Evolutionary conservation across 129 eudicot species (phyloP).

Genomic region (Solidago caesia): DNA sequence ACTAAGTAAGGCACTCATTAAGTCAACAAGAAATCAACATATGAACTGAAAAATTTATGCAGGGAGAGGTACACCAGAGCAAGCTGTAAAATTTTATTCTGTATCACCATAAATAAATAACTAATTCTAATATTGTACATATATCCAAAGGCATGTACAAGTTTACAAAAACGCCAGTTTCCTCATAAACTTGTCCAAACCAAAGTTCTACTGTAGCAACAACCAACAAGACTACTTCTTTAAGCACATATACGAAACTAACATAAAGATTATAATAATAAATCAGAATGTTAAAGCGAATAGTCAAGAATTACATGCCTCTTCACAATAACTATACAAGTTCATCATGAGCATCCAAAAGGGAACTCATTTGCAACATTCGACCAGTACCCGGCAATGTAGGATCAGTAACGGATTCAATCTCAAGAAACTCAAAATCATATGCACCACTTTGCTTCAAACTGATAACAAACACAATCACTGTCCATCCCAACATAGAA

Average conservation of each 20-base stretch:
- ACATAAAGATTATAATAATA: not conserved
- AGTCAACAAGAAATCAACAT: not conserved
- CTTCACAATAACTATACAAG: slow-evolving; percentile 51
- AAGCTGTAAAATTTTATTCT: slow-evolving; percentile 5
- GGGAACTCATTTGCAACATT: slow-evolving; percentile 65
- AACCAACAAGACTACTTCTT: slow-evolving; percentile 24
- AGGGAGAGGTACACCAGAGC: not conserved
- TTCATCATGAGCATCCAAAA: slow-evolving; percentile 54
- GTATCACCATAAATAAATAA: slow-evolving; percentile 11
- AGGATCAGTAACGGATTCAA: slow-evolving; percentile 79
- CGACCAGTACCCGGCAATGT: slow-evolving; percentile 80
- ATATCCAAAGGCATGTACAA: slow-evolving; percentile 12
- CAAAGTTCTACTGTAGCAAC: slow-evolving; percentile 15
- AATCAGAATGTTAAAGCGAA: slow-evolving; percentile 17
- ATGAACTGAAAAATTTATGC: not conserved
- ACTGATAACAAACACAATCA: slow-evolving; percentile 62
- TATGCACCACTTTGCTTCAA: slow-evolving; percentile 82
- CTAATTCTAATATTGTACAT: slow-evolving; percentile 13
- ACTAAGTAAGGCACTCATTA: slow-evolving; percentile 20
- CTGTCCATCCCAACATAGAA: slow-evolving; percentile 75
- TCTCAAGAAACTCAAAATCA: slow-evolving; percentile 75
- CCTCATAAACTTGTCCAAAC: slow-evolving; percentile 20
- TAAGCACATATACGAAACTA: slow-evolving; percentile 27
- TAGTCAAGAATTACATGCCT: slow-evolving; percentile 39
- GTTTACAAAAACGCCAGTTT: slow-evolving; percentile 7